A percentile compares a stretch with the other conserved stretches of the same genome.
Conservation (phyloP, 768 basidiomycete species). For the Mycena floridula region DNA sequence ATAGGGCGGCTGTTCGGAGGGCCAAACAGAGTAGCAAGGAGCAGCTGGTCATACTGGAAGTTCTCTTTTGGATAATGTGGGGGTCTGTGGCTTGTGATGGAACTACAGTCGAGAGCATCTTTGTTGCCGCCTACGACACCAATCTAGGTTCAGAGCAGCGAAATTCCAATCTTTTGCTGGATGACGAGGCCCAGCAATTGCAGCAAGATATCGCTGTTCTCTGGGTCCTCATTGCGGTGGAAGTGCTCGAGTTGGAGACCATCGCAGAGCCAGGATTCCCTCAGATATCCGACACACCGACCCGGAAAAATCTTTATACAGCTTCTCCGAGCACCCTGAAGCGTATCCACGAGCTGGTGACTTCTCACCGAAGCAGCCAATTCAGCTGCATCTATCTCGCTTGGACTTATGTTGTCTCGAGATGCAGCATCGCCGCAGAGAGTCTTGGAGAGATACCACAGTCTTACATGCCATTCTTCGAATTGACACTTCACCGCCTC, state of each 20-base stretch:
- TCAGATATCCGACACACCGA: conserved; percentile 46
- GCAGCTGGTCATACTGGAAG: conserved; percentile 76
- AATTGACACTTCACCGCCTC: conserved; percentile 21
- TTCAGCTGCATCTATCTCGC: conserved; percentile 68
- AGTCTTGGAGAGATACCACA: conserved; percentile 47
- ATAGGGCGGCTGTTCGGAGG: conserved; percentile 56
- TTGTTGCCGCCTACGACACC: conserved; percentile 57
- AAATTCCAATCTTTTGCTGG: conserved; percentile 59
- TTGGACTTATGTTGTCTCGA: conserved; percentile 81
- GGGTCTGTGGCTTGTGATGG: conserved; percentile 63
- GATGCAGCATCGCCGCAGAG: conserved; percentile 47
- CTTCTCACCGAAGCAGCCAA: conserved; percentile 52
- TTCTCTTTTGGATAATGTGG: conserved; percentile 89
- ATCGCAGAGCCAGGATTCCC: conserved; percentile 46
- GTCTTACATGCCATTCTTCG: conserved; percentile 52
- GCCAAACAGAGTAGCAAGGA: conserved; percentile 72
- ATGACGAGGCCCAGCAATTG: conserved; percentile 65
- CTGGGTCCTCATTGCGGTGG: conserved; percentile 76
- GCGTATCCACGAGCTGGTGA: conserved; percentile 63
- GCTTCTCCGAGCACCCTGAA: conserved; percentile 57
- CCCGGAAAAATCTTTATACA: conserved; percentile 47
- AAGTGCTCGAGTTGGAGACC: conserved; percentile 75
- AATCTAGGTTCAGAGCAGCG: conserved; percentile 60
- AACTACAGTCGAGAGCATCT: conserved; percentile 53
- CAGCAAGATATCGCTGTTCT: conserved; percentile 63